Base-by-base conservation (phyloP, 768 basidiomycete genomes). In the Calocybe indica region DNA sequence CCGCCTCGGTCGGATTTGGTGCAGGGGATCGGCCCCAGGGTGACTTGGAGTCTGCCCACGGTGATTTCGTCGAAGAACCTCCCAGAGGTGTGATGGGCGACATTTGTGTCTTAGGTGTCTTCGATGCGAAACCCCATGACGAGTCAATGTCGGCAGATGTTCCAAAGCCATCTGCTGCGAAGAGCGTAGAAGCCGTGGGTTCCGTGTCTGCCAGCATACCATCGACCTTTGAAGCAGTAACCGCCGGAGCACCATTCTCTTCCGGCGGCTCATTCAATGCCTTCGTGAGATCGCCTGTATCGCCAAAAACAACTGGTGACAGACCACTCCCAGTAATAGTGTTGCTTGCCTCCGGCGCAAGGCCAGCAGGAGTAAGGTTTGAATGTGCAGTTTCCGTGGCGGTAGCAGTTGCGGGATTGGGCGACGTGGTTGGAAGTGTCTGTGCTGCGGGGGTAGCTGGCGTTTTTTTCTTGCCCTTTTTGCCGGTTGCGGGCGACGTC, bases 381-480 rank as follows among this genome's bases (percentile, higher is more conserved):
- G 22, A 1, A 22, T 22, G 22, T 4, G 4, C 22, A 22, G 1
- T 22, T 22, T 54, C 45, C 2, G 40, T 31, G 38, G 37, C 13
- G 3, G 29, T 30, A 38, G 40, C 28, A 11, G n/a, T n/a, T n/a
- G n/a, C n/a, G 22, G 22, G 22, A 22, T 22, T 22, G 22, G 22
- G 22, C 22, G 22, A 22, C 22, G 22, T 22, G 22, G 22, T 22
- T 22, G 22, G 22, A 22, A 22, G 22, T 22, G 22, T 4, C 4
- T 22, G 22, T 4, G 22, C n/a, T 30, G 38, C 41, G n/a, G 35
- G 15, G 29, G 44, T 22, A 5, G 48, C 33, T 11, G 22, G 10
- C 12, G 50, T 40, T n/a, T 31, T n/a, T 10, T 62, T 59, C 45
- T 61, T 61, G 50, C 61, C 60, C 52, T 61, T 62, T 7, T 48